Evolutionary conservation across 257 asterid genomes (phyloP).

Genomic region (Ballota nigra): DNA sequence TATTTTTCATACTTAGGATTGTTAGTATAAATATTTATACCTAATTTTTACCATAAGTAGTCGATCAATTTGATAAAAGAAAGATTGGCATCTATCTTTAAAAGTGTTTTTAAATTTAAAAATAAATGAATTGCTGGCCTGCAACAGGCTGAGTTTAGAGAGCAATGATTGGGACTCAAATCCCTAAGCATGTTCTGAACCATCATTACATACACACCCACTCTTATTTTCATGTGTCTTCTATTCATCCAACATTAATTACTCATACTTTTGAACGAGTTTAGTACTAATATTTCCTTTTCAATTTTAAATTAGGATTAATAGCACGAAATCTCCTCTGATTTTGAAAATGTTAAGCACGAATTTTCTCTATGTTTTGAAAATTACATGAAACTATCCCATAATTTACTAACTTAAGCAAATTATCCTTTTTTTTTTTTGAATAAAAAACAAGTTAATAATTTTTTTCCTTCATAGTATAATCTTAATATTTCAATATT

Average conservation of each 20-base stretch:
- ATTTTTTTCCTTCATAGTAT: too few relatives aligned
- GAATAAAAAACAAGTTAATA: too few relatives aligned
- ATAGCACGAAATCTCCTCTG: too few relatives aligned
- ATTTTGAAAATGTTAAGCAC: too few relatives aligned
- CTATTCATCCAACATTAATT: slow-evolving; percentile 28
- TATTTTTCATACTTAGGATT: neutral
- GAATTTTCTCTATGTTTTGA: too few relatives aligned
- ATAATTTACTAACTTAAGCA: too few relatives aligned
- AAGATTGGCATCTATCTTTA: neutral
- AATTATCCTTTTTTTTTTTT: too few relatives aligned
- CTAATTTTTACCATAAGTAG: neutral
- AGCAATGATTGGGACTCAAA: slow-evolving; percentile 43
- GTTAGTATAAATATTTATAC: neutral
- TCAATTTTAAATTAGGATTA: too few relatives aligned
- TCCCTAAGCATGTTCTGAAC: slow-evolving; percentile 45
- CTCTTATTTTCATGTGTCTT: slow-evolving; percentile 35
- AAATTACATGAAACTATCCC: too few relatives aligned
- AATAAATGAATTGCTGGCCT: slow-evolving; percentile 27
- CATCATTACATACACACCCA: slow-evolving; percentile 36
- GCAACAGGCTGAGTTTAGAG: slow-evolving; percentile 37
- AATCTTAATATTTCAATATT: too few relatives aligned
- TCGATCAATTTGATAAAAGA: neutral
- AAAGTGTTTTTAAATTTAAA: neutral
- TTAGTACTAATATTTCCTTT: neutral
- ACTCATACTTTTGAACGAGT: neutral